These are phyloP conservation scores for Coriaria nepalensis DNA, from an alignment of 306 rosid species.

Conservation along the genomic window DNA sequence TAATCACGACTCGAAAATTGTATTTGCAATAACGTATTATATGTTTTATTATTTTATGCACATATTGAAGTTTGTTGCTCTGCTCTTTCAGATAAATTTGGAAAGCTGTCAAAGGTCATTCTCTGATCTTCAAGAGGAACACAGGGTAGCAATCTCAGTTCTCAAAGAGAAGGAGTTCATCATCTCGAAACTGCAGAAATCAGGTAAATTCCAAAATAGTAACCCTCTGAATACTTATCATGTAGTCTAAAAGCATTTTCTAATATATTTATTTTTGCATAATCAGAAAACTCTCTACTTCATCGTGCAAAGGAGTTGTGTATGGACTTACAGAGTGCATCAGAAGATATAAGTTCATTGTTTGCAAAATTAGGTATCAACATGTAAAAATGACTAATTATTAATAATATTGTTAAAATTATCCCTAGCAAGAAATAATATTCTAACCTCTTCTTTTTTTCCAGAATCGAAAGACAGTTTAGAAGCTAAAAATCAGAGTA, in stretches of 20 bases:
- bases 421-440: neutral
- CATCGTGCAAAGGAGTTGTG: constrained; percentile 67
- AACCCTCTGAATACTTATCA: neutral
- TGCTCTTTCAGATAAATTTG: constrained; percentile 39
- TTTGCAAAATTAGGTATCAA: constrained; percentile 54
- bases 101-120: constrained; percentile 39
- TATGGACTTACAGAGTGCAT: constrained; percentile 55
- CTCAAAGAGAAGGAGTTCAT: constrained; percentile 62
- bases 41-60: neutral
- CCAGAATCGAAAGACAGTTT: constrained; percentile 61
- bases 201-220: constrained; percentile 30
- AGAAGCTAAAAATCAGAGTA: constrained; percentile 54
- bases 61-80: neutral
- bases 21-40: neutral
- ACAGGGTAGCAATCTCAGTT: constrained; percentile 35
- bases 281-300: constrained; percentile 57
- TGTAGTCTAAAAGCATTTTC: neutral
- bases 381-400: neutral
- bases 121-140: constrained; percentile 59
- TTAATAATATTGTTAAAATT: no score
- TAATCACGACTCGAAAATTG: neutral
- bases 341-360: constrained; percentile 48
- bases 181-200: constrained; percentile 53
- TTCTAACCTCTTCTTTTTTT: neutral
- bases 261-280: neutral